These are phyloP conservation scores for Fagopyrum esculentum DNA, from an alignment of 148 eudicot species.

Conservation along the genomic window DNA sequence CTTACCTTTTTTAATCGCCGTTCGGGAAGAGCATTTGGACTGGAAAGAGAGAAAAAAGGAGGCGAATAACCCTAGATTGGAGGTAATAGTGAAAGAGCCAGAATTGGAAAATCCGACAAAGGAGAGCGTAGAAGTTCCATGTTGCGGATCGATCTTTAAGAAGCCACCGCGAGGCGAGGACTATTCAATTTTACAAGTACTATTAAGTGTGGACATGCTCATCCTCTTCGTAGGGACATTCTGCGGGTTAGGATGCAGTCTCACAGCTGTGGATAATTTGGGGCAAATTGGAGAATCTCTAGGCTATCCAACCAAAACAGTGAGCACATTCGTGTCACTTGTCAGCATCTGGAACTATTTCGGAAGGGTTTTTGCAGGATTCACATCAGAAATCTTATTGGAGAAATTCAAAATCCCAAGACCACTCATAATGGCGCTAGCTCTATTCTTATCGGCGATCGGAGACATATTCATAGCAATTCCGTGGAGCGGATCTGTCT, in stretches of 20 bases:
- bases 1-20: slow-evolving; percentile 15
- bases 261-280: slow-evolving; percentile 39
- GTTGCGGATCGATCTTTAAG: slow-evolving; percentile 19
- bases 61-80: background rate
- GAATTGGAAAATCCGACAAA: too few relatives aligned
- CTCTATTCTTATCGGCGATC: slow-evolving; percentile 2
- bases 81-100: background rate
- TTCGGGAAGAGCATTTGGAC: slow-evolving; percentile 16
- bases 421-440: slow-evolving; percentile 15
- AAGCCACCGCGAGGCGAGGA: slow-evolving; percentile 46
- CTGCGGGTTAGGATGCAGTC: slow-evolving; percentile 40
- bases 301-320: slow-evolving; percentile 13
- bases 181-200: slow-evolving; percentile 40
- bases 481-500: slow-evolving; percentile 13
- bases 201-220: slow-evolving; percentile 42
- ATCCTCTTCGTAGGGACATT: slow-evolving; percentile 30
- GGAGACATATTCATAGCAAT: slow-evolving; percentile 16
- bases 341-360: slow-evolving; percentile 21
- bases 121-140: slow-evolving; percentile 7
- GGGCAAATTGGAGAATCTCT: slow-evolving; percentile 46
- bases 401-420: slow-evolving; percentile 14
- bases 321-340: slow-evolving; percentile 17
- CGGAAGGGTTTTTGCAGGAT: slow-evolving; percentile 18
- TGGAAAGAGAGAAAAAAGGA: slow-evolving; percentile 9
- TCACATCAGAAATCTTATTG: slow-evolving; percentile 14